phyloP scores from a whole-genome alignment of 2,329 filamentous ascomycete genomes.

The Penicillium paneum region DNA sequence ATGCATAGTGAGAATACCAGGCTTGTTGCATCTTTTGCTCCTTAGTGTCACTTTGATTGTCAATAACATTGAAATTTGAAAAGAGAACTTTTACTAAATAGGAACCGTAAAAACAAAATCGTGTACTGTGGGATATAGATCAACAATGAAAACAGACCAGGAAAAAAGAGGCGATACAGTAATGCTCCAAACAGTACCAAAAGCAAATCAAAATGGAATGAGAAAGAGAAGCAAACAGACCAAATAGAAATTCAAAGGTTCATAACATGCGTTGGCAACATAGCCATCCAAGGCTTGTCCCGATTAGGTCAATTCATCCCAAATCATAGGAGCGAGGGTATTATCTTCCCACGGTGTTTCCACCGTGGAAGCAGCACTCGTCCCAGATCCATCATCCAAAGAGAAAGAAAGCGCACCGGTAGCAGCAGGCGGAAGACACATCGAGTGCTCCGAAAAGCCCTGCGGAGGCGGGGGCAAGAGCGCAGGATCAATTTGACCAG shows the following conservation, averaged over 20 bases:
- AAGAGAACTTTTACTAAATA: slow-evolving; percentile 4
- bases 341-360: slow-evolving; percentile 37
- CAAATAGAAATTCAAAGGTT: not conserved
- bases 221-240: not conserved
- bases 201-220: not conserved
- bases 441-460: slow-evolving; percentile 24
- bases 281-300: not conserved
- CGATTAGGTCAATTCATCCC: slow-evolving; percentile 35
- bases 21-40: not conserved
- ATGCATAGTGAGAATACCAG: not conserved
- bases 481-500: slow-evolving; percentile 30
- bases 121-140: slow-evolving; percentile 29
- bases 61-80: not conserved
- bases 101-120: slow-evolving; percentile 17
- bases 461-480: slow-evolving; percentile 34
- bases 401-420: slow-evolving; percentile 28
- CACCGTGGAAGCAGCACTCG: slow-evolving; percentile 12
- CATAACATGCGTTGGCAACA: not conserved
- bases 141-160: not conserved
- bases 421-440: slow-evolving; percentile 11
- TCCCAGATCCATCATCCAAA: slow-evolving; percentile 31
- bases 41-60: not conserved
- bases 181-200: slow-evolving; percentile 1
- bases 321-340: slow-evolving; percentile 40
- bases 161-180: not conserved